A percentile compares a stretch with the other conserved stretches of the same genome.
These are phyloP conservation scores for Epithele typhae DNA, from an alignment of 768 basidiomycete species.

Conservation along the genomic window DNA sequence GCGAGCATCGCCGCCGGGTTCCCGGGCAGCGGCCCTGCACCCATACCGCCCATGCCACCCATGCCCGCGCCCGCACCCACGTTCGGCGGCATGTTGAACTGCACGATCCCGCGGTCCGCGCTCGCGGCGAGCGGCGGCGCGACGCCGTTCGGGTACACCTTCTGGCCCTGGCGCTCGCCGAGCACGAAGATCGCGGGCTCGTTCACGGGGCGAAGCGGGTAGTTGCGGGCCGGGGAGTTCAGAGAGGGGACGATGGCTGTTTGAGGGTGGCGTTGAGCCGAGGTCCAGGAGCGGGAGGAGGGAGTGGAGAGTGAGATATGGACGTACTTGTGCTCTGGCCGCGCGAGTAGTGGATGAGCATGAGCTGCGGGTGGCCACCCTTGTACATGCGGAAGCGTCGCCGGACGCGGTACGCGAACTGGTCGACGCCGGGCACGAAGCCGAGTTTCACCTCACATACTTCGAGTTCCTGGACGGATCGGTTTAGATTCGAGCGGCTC, in stretches of 20 bases:
- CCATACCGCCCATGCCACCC: conserved; percentile 6
- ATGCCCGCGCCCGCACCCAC: too few species aligned
- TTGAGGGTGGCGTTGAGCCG: conserved; percentile 5
- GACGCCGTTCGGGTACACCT: conserved; percentile 37
- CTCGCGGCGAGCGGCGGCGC: too few species aligned
- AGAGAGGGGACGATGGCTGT: conserved; percentile 58
- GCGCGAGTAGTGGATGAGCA: conserved; percentile 73
- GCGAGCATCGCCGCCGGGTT: conserved; percentile 62
- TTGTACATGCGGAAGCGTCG: conserved; percentile 69
- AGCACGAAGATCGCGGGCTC: conserved; percentile 67
- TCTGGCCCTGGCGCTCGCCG: conserved; percentile 72
- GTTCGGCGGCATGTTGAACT: too few species aligned
- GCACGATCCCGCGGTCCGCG: too few species aligned
- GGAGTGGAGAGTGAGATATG: not conserved
- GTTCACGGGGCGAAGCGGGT: conserved; percentile 63
- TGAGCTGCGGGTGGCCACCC: conserved; percentile 69
- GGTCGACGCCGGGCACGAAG: conserved; percentile 68
- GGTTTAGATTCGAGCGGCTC: conserved; percentile 1
- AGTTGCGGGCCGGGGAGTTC: conserved; percentile 60
- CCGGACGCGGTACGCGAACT: conserved; percentile 61
- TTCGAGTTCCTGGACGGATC: conserved; percentile 62
- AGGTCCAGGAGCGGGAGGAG: conserved; percentile 1
- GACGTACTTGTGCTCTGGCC: conserved; percentile 57
- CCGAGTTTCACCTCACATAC: conserved; percentile 70
- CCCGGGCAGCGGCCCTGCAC: conserved; percentile 9